Percentiles rank a stretch among this genome's conserved stretches.
Conservation (phyloP, 2,329 filamentous ascomycete genomes). For the Westerdykella aurantiaca region DNA sequence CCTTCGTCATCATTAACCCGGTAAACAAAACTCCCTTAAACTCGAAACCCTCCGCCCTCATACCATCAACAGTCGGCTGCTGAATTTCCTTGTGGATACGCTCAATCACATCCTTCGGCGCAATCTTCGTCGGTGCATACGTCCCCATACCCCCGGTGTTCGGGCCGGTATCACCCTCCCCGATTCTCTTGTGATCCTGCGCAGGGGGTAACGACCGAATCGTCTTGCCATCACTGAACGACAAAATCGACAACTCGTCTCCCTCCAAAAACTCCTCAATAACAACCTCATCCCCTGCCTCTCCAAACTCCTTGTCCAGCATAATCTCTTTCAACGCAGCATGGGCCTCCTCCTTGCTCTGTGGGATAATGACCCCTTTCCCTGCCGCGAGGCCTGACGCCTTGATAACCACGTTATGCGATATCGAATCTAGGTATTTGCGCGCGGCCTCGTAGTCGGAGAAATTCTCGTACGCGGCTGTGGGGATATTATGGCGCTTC, state of each 20-base stretch:
- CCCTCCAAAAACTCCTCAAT: constrained; percentile 91
- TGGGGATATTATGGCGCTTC: constrained; percentile 83
- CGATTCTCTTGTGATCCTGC: constrained; percentile 94
- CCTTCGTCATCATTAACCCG: constrained; percentile 84
- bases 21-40: constrained; percentile 71
- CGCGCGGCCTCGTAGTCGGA: constrained; percentile 65
- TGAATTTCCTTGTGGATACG: constrained; percentile 75
- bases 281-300: constrained; percentile 83
- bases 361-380: constrained; percentile 89
- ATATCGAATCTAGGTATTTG: constrained; percentile 56
- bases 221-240: constrained; percentile 83
- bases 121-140: constrained; percentile 67
- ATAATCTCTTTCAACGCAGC: constrained; percentile 82
- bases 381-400: constrained; percentile 86
- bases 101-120: constrained; percentile 59
- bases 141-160: constrained; percentile 99
- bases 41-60: constrained; percentile 62
- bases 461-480: constrained; percentile 87
- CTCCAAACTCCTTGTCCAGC: constrained; percentile 78
- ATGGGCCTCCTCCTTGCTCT: constrained; percentile 75
- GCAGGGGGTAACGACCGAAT: constrained; percentile 81
- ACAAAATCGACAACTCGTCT: constrained; percentile 86
- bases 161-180: constrained; percentile 81
- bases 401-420: constrained; percentile 67
- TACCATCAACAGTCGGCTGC: constrained; percentile 83